Conservation (phyloP, 257 asterid genomes). For the Verbascum thapsus region DNA sequence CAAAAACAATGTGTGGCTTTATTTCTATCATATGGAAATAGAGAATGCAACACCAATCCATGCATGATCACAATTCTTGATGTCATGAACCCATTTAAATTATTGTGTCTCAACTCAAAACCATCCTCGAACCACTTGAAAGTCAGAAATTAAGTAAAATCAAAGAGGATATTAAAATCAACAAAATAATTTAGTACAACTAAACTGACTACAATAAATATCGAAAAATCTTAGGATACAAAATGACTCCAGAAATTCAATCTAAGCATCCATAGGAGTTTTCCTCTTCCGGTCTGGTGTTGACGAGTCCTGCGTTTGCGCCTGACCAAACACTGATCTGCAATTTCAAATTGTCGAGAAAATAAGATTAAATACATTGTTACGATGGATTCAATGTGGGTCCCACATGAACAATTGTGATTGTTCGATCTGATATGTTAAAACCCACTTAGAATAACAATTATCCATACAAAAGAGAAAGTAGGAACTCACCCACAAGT, state of each 20-base stretch:
- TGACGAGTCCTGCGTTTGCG: conserved; percentile 53
- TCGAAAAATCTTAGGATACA: not conserved
- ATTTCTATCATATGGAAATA: not conserved
- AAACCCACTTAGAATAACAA: no score
- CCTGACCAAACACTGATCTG: conserved; percentile 75
- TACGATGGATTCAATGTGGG: not conserved
- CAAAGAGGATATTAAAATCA: not conserved
- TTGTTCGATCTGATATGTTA: no score
- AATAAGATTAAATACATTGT: not conserved
- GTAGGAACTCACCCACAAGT: conserved; percentile 80
- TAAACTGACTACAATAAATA: not conserved
- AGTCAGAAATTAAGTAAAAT: no score
- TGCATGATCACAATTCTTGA: no score
- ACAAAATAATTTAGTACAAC: not conserved
- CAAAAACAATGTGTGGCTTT: not conserved
- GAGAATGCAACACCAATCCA: no score
- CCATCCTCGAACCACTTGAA: no score
- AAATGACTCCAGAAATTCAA: not conserved
- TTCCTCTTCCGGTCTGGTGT: conserved; percentile 46
- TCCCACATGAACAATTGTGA: no score
- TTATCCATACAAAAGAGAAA: conserved; percentile 2
- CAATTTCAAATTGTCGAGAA: conserved; percentile 16
- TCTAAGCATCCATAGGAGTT: conserved; percentile 36
- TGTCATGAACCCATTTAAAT: no score
- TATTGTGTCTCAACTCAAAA: no score